A percentile compares a stretch with the other conserved stretches of the same genome.
These are phyloP conservation scores for Mortierella claussenii DNA, from an alignment of 192 early-diverging fungal species.

Conservation along the genomic window DNA sequence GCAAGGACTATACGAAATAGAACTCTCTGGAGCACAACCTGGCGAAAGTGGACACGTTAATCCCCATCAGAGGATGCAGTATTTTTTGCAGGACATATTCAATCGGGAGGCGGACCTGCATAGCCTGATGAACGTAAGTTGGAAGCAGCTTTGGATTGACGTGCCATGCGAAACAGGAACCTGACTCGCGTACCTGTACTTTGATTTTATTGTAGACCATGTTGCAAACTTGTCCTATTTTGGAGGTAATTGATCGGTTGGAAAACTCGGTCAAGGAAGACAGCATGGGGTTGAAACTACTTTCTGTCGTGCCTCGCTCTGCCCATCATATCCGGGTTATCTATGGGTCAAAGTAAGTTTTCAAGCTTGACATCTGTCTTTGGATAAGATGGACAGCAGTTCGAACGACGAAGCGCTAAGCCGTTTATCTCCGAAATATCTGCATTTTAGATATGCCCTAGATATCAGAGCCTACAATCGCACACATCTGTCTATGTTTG, in stretches of 20 bases:
- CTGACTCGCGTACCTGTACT: background rate
- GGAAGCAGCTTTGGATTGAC: background rate
- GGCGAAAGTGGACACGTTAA: slow-evolving; percentile 5
- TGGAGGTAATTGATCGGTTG: slow-evolving; percentile 42
- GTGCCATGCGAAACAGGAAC: background rate
- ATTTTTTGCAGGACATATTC: slow-evolving; percentile 48
- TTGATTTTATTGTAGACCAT: slow-evolving; percentile 19
- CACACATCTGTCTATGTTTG: slow-evolving; percentile 44
- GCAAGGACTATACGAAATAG: slow-evolving; percentile 37
- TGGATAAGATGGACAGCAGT: too few relatives aligned
- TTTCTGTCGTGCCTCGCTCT: slow-evolving; percentile 39
- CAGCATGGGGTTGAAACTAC: slow-evolving; percentile 29
- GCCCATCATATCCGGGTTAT: slow-evolving; percentile 42
- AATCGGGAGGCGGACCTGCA: slow-evolving; percentile 46
- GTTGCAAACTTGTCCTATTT: slow-evolving; percentile 28
- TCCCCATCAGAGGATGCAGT: slow-evolving; percentile 41
- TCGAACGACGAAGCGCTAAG: too few relatives aligned
- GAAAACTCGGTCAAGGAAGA: slow-evolving; percentile 46
- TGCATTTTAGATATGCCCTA: slow-evolving; percentile 25
- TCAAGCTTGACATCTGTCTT: too few relatives aligned
- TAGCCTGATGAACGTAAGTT: slow-evolving; percentile 45
- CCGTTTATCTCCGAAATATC: too few relatives aligned
- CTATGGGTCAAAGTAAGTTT: slow-evolving; percentile 45
- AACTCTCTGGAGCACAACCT: background rate
- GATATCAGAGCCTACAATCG: slow-evolving; percentile 38